These are phyloP conservation scores for Moesziomyces antarcticus DNA, from an alignment of 1,284 basidiomycete genomes.

Conservation along the genomic window DNA sequence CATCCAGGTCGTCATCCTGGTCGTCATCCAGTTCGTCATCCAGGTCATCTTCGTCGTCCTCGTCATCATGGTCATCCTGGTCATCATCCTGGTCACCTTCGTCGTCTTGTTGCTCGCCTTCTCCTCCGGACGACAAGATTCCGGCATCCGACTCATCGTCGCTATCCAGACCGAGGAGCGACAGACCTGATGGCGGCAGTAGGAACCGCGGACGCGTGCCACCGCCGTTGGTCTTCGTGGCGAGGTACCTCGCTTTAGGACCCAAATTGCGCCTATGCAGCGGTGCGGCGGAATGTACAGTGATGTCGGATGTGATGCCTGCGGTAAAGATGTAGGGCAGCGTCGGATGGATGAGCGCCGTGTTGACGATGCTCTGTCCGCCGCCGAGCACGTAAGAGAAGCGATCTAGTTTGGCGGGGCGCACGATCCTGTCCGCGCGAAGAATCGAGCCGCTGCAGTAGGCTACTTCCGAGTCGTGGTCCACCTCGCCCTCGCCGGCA, in stretches of 20 bases:
- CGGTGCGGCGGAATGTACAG: constrained; percentile 18
- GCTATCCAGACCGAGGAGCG: neutral
- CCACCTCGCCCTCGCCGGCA: constrained; percentile 8
- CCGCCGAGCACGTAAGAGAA: constrained; percentile 28
- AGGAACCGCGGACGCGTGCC: constrained; percentile 17
- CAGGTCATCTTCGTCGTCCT: constrained; percentile 3
- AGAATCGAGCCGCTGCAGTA: constrained; percentile 22
- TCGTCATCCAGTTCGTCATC: constrained; percentile 3
- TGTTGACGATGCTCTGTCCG: constrained; percentile 32
- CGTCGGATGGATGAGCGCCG: constrained; percentile 36
- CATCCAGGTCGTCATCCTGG: neutral
- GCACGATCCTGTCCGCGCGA: constrained; percentile 16
- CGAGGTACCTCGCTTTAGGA: neutral
- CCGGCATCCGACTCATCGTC: neutral
- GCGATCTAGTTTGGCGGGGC: constrained; percentile 18
- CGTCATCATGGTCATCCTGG: neutral
- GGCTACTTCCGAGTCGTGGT: constrained; percentile 19
- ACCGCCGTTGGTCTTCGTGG: neutral
- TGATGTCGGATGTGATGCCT: constrained; percentile 21
- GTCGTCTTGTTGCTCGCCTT: no score
- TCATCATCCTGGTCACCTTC: neutral
- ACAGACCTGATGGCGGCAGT: neutral
- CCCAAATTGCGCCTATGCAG: constrained; percentile 4
- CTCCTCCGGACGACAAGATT: neutral
- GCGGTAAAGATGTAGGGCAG: constrained; percentile 28